These are phyloP conservation scores for Pluteus cervinus DNA, from an alignment of 768 basidiomycete genomes.

Conservation along the genomic window DNA sequence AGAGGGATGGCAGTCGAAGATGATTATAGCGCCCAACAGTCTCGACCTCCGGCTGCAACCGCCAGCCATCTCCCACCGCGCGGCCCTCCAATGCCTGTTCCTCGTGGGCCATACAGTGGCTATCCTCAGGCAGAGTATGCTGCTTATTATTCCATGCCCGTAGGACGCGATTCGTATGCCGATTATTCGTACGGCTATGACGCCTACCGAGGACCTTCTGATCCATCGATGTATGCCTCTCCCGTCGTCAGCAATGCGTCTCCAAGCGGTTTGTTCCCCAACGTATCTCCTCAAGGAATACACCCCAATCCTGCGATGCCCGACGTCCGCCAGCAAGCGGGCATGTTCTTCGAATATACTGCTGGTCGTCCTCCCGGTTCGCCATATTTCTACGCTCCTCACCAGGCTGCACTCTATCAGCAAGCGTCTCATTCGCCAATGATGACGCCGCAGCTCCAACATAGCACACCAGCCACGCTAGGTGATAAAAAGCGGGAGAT, in stretches of 20 bases:
- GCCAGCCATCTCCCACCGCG: conserved; percentile 26
- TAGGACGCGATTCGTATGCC: conserved; percentile 42
- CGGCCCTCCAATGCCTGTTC: conserved; percentile 27
- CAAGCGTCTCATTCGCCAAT: conserved; percentile 46
- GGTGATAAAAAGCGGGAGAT: conserved; percentile 52
- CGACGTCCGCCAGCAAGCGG: conserved; percentile 41
- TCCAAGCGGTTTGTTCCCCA: conserved; percentile 43
- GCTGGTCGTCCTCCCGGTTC: conserved; percentile 40
- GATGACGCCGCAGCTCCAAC: conserved; percentile 39
- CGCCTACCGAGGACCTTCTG: conserved; percentile 28
- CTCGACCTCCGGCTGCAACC: conserved; percentile 12
- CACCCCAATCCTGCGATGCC: conserved; percentile 36
- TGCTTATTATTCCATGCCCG: conserved; percentile 48
- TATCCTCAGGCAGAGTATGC: conserved; percentile 39
- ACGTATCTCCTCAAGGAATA: conserved; percentile 32
- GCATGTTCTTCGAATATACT: conserved; percentile 55
- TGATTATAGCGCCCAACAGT: conserved; percentile 16
- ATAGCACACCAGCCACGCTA: conserved; percentile 31
- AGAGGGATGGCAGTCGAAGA: conserved; percentile 40
- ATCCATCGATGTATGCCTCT: conserved; percentile 46
- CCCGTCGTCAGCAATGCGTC: conserved; percentile 38
- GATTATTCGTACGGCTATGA: conserved; percentile 58
- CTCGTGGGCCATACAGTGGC: conserved; percentile 6
- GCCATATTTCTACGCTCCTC: conserved; percentile 55
- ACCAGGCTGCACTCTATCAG: conserved; percentile 56